Percentiles rank a stretch among this genome's conserved stretches.
phyloP scores from a whole-genome alignment of 768 basidiomycete genomes.

The Amyloporia xantha region DNA sequence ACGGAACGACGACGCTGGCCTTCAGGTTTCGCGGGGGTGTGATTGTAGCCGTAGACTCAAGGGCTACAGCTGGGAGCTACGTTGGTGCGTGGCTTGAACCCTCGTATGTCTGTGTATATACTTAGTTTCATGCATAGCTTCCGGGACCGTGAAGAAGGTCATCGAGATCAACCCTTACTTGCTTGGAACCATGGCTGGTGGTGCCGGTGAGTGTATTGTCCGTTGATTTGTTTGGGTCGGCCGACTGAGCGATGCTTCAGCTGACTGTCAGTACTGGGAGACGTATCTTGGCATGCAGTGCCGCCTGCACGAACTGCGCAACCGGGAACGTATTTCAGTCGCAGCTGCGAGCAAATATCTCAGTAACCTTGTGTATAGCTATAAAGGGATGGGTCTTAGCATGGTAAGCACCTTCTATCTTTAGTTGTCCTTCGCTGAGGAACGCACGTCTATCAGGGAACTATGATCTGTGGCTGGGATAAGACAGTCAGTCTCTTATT shows the following conservation, averaged over 20 bases:
- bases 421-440: conserved; percentile 1
- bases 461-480: conserved; percentile 99
- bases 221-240: neutral
- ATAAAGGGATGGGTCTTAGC: conserved; percentile 98
- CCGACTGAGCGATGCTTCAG: conserved; percentile 30
- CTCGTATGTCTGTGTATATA: neutral
- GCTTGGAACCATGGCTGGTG: conserved; percentile 99
- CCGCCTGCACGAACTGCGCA: conserved; percentile 92
- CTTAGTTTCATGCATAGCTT: conserved; percentile 44
- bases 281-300: conserved; percentile 99
- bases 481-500: conserved; percentile 64
- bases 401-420: conserved; percentile 59
- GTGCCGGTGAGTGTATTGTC: conserved; percentile 64
- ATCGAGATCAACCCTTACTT: conserved; percentile 99
- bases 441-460: conserved; percentile 53
- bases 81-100: conserved; percentile 53
- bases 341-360: conserved; percentile 99
- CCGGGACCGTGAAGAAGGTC: conserved; percentile 97
- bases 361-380: conserved; percentile 93
- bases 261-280: conserved; percentile 97
- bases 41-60: conserved; percentile 98
- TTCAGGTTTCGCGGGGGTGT: conserved; percentile 97
- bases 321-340: conserved; percentile 94
- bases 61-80: conserved; percentile 96
- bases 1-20: conserved; percentile 96